A percentile compares a stretch with the other conserved stretches of the same genome.
Conservation (phyloP, 148 eudicot species). For the Fagopyrum homotropicum region DNA sequence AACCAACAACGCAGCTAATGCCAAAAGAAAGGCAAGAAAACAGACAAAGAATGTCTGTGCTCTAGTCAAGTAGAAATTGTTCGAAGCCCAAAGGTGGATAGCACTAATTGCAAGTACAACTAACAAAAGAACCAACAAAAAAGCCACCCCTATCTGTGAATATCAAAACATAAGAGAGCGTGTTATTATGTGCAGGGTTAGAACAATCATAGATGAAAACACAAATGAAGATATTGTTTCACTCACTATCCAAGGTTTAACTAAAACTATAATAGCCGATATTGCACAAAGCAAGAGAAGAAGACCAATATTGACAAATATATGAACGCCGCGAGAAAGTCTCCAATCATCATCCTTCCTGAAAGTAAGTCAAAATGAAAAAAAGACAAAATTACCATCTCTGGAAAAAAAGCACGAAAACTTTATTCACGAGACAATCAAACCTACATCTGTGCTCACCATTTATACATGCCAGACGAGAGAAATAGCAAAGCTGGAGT, state of each 20-base stretch:
- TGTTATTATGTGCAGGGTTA: slow-evolving; percentile 8
- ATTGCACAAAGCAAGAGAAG: slow-evolving; percentile 88
- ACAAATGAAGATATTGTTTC: neutral
- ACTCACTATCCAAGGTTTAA: slow-evolving; percentile 93
- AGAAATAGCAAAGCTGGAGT: slow-evolving; percentile 79
- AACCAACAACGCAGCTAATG: slow-evolving; percentile 84
- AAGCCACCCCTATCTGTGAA: slow-evolving; percentile 88
- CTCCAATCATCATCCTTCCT: slow-evolving; percentile 98
- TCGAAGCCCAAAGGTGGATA: slow-evolving; percentile 94
- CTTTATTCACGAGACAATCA: slow-evolving; percentile 5
- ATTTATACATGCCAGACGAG: slow-evolving; percentile 81
- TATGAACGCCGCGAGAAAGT: slow-evolving; percentile 75
- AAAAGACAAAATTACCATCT: neutral
- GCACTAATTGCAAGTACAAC: slow-evolving; percentile 88
- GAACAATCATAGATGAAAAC: slow-evolving; percentile 8
- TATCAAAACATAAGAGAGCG: slow-evolving; percentile 11
- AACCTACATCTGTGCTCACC: slow-evolving; percentile 38
- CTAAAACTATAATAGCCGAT: slow-evolving; percentile 68
- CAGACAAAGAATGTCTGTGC: slow-evolving; percentile 87
- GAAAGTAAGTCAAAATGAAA: slow-evolving; percentile 19
- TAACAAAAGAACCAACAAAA: slow-evolving; percentile 79
- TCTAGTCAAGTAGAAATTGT: slow-evolving; percentile 91
- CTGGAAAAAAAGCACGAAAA: neutral
- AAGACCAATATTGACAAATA: slow-evolving; percentile 70
- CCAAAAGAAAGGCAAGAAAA: slow-evolving; percentile 89